Percentiles rank a stretch among this genome's conserved stretches.
These are phyloP conservation scores for Polysphondylium violaceum DNA, from an alignment of 78 protist genomes.

Conservation along the genomic window DNA sequence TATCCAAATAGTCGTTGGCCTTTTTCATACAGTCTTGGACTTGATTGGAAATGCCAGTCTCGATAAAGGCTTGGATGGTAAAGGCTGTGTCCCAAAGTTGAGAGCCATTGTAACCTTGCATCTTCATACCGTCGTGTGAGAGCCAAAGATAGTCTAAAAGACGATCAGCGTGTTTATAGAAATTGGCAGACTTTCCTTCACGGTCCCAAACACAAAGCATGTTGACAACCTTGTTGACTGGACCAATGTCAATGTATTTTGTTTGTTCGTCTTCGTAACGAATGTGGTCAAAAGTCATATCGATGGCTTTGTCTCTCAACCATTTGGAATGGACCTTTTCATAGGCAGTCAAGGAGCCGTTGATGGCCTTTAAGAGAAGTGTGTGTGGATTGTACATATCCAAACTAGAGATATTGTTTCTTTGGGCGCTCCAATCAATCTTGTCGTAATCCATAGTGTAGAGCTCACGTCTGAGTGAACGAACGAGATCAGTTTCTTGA, in stretches of 20 bases:
- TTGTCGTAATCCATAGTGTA: constrained; percentile 62
- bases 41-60: constrained; percentile 70
- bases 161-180: constrained; percentile 87
- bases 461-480: constrained; percentile 75
- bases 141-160: constrained; percentile 94
- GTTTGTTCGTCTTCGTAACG: constrained; percentile 92
- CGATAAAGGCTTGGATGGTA: constrained; percentile 89
- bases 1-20: constrained; percentile 88
- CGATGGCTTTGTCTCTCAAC: constrained; percentile 74
- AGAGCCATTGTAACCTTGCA: constrained; percentile 98
- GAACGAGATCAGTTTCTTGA: constrained; percentile 20
- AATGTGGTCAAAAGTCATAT: constrained; percentile 80
- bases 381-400: constrained; percentile 88
- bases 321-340: constrained; percentile 58
- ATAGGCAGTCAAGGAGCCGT: constrained; percentile 48
- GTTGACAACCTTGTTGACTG: constrained; percentile 92
- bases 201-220: constrained; percentile 85
- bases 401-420: constrained; percentile 19
- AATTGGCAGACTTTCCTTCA: constrained; percentile 64
- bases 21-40: constrained; percentile 24
- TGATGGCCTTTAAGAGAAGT: constrained; percentile 40
- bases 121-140: constrained; percentile 92
- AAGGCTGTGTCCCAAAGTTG: constrained; percentile 98
- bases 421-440: constrained; percentile 81
- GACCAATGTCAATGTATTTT: constrained; percentile 94